Evolutionary conservation across 148 eudicot genomes (phyloP).

Genomic region (Rhododendron simsii): DNA sequence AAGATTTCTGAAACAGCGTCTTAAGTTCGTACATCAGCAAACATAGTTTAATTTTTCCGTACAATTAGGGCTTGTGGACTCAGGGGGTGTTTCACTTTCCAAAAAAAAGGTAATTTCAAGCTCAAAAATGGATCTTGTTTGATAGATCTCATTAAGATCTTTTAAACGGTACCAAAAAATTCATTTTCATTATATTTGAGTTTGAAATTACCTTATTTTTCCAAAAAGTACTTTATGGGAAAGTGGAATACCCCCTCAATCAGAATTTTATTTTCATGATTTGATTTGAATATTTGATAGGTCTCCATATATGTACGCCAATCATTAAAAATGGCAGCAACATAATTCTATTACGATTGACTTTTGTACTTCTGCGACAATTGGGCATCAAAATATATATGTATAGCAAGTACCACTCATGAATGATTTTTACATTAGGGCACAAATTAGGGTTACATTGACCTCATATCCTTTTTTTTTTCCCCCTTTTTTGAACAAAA

Average conservation of each 20-base stretch:
- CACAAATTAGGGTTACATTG: neutral
- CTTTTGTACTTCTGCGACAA: neutral
- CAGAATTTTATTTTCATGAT: neutral
- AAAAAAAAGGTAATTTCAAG: too few species aligned
- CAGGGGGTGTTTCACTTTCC: too few species aligned
- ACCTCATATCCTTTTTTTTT: neutral
- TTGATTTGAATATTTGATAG: neutral
- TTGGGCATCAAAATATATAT: neutral
- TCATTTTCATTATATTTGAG: too few species aligned
- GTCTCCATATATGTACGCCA: neutral
- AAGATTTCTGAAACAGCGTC: too few species aligned
- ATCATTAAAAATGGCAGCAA: neutral
- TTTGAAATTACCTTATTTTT: too few species aligned
- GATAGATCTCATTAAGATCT: too few species aligned
- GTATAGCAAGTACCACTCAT: neutral
- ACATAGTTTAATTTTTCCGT: neutral
- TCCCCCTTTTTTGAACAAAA: too few species aligned
- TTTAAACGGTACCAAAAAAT: too few species aligned
- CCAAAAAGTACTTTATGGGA: too few species aligned
- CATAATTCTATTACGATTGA: neutral
- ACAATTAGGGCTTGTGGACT: neutral
- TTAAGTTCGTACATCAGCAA: too few species aligned
- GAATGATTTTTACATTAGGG: neutral
- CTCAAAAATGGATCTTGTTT: too few species aligned
- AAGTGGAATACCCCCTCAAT: too few species aligned